Evolutionary conservation across 2,329 filamentous ascomycete genomes (phyloP), one percentile per base, ranked within the genome.

Genomic region (Neopestalotiopsis sp.): DNA sequence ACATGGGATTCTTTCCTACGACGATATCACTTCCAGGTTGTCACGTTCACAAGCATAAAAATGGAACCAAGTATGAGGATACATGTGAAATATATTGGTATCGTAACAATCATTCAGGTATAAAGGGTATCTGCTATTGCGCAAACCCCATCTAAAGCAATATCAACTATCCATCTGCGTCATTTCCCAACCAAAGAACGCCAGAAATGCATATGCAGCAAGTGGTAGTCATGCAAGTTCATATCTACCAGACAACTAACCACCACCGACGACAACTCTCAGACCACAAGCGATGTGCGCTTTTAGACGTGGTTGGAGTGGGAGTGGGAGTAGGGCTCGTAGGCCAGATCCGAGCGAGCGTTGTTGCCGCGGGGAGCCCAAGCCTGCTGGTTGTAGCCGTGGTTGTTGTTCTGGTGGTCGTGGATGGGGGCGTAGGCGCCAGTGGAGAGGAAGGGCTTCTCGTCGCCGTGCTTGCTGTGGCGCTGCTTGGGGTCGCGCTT

Each of bases 311-410:
- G 45, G 45, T 52, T 49, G 12, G 66, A 67, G 59, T 61, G 59
- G 7, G 45, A 52, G 64, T 66, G 64, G 4, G 66, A 67, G 80
- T 90, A 91, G 45, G 89, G 89, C 84, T 91, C 89, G 79, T 91
- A 91, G 52, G 88, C 88, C 72, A 85, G 77, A 38, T 88, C 84
- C n/a, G 82, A 80, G 67, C 84, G 84, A 63, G 78, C 80, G 68
- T 80, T 82, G 64, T 81, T 81, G 68, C 83, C 77, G 67, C 81
- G 79, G 30, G 78, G 82, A 40, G 74, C 79, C 70, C 84, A 85
- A 42, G 77, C 74, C 65, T 77, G 74, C 56, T 75, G 74, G 71
- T 75, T 75, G 72, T 78, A 75, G 58, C 71, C 75, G 40, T 71
- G 68, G 32, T 76, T 68, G 74, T 28, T 32, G 68, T 75, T 76